A percentile compares a stretch with the other conserved stretches of the same genome.
phyloP scores from a whole-genome alignment of 192 early-diverging fungal genomes.

The Gamsiella multidivaricata region DNA sequence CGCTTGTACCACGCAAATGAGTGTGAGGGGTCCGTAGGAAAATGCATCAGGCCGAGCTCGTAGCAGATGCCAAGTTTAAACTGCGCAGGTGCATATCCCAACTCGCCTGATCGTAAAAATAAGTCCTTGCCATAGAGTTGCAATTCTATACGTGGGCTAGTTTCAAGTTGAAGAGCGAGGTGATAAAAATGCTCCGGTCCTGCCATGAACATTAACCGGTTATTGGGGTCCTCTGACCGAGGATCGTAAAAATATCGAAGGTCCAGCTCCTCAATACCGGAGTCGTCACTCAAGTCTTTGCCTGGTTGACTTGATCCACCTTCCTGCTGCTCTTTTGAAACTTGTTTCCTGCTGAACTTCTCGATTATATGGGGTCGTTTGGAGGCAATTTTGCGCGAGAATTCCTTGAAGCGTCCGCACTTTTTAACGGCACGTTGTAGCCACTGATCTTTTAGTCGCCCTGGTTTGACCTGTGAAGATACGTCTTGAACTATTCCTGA shows the following conservation, averaged over 20 bases:
- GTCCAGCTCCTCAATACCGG: constrained; percentile 13
- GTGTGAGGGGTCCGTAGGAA: constrained; percentile 58
- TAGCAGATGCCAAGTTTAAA: constrained; percentile 67
- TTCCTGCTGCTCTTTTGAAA: neutral
- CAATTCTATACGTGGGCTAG: constrained; percentile 21
- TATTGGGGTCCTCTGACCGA: constrained; percentile 13
- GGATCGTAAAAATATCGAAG: constrained; percentile 32
- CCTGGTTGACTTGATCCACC: no score
- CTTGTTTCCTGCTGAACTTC: neutral
- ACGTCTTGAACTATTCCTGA: no score
- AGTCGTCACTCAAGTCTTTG: no score
- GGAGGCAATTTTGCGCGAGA: neutral
- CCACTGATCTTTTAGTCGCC: neutral
- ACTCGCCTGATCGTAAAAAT: constrained; percentile 66
- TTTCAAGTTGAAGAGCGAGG: constrained; percentile 45
- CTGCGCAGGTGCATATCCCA: constrained; percentile 70
- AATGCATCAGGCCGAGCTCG: constrained; percentile 63
- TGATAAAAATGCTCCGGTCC: constrained; percentile 51
- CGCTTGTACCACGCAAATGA: constrained; percentile 70
- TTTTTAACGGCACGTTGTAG: neutral
- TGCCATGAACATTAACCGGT: constrained; percentile 24
- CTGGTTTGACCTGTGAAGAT: neutral
- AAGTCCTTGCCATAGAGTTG: constrained; percentile 63
- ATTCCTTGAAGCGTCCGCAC: neutral
- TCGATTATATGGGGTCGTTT: neutral